phyloP scores from a whole-genome alignment of 768 basidiomycete species.

The Phaeolepiota aurea region DNA sequence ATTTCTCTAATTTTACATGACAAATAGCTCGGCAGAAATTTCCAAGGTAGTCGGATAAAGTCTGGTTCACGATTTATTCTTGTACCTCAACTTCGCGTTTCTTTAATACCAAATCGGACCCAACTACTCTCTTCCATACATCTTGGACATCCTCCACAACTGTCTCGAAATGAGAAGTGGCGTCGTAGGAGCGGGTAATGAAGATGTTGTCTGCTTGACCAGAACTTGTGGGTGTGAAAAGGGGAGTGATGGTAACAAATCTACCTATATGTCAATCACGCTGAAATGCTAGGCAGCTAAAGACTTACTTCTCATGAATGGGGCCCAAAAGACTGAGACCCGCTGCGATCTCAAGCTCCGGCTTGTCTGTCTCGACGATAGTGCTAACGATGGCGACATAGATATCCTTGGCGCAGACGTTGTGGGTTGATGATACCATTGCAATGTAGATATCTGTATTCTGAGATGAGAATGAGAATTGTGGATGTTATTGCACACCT shows the following conservation, averaged over 20 bases:
- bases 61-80: constrained; percentile 23
- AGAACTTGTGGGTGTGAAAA: constrained; percentile 82
- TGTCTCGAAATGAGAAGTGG: constrained; percentile 98
- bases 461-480: constrained; percentile 4
- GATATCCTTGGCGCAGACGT: constrained; percentile 92
- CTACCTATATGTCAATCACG: constrained; percentile 28
- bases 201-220: constrained; percentile 88
- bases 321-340: constrained; percentile 87
- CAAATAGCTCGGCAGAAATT: too few species aligned
- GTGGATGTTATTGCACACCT: constrained; percentile 14
- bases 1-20: neutral
- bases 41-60: too few species aligned
- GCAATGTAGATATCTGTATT: constrained; percentile 93
- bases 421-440: constrained; percentile 94
- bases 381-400: constrained; percentile 98
- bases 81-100: constrained; percentile 72
- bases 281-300: neutral
- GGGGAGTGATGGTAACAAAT: constrained; percentile 81
- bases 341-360: constrained; percentile 88
- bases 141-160: constrained; percentile 96
- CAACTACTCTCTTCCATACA: constrained; percentile 86
- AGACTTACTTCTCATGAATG: constrained; percentile 84
- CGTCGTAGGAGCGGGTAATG: constrained; percentile 96
- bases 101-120: constrained; percentile 75
- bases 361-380: constrained; percentile 89